Base-by-base conservation (phyloP, 805 yeast species). In the Monosporozyma aquatica region DNA sequence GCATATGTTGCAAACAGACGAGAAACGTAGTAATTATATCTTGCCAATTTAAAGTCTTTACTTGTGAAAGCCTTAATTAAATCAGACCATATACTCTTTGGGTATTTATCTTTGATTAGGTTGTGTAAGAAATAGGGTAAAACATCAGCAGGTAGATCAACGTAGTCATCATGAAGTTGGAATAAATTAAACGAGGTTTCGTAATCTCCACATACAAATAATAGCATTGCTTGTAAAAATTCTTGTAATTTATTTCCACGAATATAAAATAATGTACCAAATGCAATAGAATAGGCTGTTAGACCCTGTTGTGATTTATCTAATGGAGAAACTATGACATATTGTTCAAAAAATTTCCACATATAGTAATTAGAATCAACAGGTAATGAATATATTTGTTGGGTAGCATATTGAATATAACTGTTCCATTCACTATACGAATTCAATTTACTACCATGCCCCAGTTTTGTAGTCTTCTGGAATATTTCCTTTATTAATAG, bases 141-240 rank as follows among this genome's bases (percentile, higher is more conserved):
- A 6, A 41, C 34, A 3, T 47, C 43, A 2, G 30, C 25, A 8
- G 43, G 34, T 3, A 54, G 23, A 2, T 44, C 39, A 6, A 53
- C 50, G 25, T 55, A 43, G 34, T 56, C 55, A 40, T 57, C 50
- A 43, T 56, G 53, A 34, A 49, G 33, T 30, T 50, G 52, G 39
- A 61, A 57, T 29, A 49, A 50, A n/a, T 52, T 52, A 39, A 43
- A 59, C 1, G 64, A 54, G 37, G 51, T 44, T 13, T 44, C 54
- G 41, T 49, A 56, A n/a, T 52, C 44, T 9, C 47, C 56, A 39
- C 56, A 55, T 20, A 44, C 47, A 42, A 55, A 58, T 24, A 51
- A 43, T 11, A 50, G 27, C 50, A 58, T 49, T 4, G 59, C 60
- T 15, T 55, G 26, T 43, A 59, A 45, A 37, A 59, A 53, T 33